Evolutionary conservation across 768 basidiomycete genomes (phyloP), one percentile per base, ranked within the genome.

Genomic region (Sistotremastrum niveocremeum): DNA sequence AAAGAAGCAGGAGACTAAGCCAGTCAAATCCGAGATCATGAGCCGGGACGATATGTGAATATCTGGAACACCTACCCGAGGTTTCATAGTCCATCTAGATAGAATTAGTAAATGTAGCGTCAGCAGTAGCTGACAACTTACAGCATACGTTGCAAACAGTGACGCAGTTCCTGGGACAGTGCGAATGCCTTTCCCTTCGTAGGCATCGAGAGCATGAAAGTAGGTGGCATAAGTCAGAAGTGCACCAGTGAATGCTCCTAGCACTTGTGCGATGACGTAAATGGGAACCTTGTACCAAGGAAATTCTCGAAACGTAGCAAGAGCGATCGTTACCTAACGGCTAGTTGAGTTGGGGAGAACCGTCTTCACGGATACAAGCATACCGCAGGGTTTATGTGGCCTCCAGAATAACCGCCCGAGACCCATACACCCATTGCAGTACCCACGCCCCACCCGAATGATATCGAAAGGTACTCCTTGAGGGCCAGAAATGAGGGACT

Each of bases 281-380:
- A 53, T 69, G 0, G 86, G 86, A 0, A 86, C 86, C 57, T 88
- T 88, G 52, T 69, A 71, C 80, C 82, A 82, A 1, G 86, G 83
- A 61, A 89, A 87, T 39, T 69, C 71, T 51, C 85, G 76, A 59
- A 77, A 77, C 2, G 74, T 65, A 4, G 81, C 82, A 39, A 86
- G 55, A 9, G 76, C 70, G 43, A 89, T 60, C 11, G 86, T 89
- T 28, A 87, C 69, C 79, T 81, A 28, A 33, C 20, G 20, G 20
- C 20, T 20, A 20, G 20, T 20, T 20, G 20, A 20, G 20, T 20
- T 20, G 20, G 20, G 20, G 20, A 20, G 20, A 20, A 20, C 20
- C 20, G 20, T 20, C 42, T 7, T 31, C n/a, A 10, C 42, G 5
- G 9, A 30, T 36, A 32, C 28, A 42, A 41, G 20, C 11, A 11